Evolutionary conservation across 495 filamentous ascomycete species (phyloP).

Genomic region (Baudoinia panamericana): DNA sequence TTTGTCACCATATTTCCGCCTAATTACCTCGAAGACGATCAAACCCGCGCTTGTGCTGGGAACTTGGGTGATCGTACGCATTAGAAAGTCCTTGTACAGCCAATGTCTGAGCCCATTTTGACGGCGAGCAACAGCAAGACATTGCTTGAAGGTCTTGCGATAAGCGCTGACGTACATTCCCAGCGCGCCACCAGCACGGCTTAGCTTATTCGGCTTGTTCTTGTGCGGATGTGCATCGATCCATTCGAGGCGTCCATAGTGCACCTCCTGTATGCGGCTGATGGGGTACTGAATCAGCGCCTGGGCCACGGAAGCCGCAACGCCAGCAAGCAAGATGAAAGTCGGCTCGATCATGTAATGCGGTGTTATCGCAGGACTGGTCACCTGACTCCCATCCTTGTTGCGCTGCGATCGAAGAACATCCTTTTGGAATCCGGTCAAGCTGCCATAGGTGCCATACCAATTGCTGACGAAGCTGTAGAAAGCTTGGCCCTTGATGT

Average conservation of each 20-base stretch:
- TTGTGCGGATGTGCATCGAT: conserved; percentile 51
- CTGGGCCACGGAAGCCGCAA: conserved; percentile 61
- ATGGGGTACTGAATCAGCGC: conserved; percentile 71
- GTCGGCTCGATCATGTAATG: conserved; percentile 76
- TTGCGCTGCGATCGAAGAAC: conserved; percentile 9
- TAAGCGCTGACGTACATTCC: conserved; percentile 61
- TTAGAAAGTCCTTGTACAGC: conserved; percentile 66
- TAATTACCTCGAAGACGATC: conserved; percentile 78
- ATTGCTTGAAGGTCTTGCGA: conserved; percentile 59
- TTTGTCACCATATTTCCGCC: conserved; percentile 60
- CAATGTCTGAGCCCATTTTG: conserved; percentile 55
- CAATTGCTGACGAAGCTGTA: conserved; percentile 67
- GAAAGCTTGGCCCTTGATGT: conserved; percentile 71
- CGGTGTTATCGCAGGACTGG: conserved; percentile 52
- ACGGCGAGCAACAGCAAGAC: conserved; percentile 45
- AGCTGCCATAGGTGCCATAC: conserved; percentile 43
- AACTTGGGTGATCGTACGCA: conserved; percentile 64
- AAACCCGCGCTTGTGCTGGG: conserved; percentile 81
- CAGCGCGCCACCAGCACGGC: neutral
- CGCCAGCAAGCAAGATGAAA: conserved; percentile 66
- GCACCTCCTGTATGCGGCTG: conserved; percentile 56
- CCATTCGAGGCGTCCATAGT: conserved; percentile 66
- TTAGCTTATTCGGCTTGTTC: neutral
- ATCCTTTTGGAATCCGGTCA: conserved; percentile 9
- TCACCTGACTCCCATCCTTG: neutral